These are phyloP conservation scores for Aaosphaeria arxii DNA, from an alignment of 2,329 filamentous ascomycete genomes.

Conservation along the genomic window DNA sequence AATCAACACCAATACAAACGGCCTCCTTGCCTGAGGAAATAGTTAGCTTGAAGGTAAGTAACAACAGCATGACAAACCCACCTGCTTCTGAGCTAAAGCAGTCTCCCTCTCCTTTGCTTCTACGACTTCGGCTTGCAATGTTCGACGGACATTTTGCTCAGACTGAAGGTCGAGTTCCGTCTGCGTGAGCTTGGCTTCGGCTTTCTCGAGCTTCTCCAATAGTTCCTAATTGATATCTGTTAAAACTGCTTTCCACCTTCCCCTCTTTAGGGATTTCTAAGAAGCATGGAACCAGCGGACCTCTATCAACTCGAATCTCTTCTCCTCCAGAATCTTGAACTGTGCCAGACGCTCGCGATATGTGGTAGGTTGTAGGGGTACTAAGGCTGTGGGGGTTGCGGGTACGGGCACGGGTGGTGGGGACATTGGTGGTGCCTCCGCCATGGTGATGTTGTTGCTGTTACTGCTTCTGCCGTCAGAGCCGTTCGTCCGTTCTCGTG, in stretches of 20 bases:
- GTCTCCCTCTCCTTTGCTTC: constrained; percentile 30
- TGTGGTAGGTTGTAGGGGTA: constrained; percentile 15
- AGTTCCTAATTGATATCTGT: constrained; percentile 22
- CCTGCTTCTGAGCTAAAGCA: constrained; percentile 28
- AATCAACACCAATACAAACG: constrained; percentile 35
- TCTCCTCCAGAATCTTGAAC: constrained; percentile 36
- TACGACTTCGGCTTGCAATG: constrained; percentile 30
- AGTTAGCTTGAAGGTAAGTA: constrained; percentile 6
- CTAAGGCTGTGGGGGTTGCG: constrained; percentile 2
- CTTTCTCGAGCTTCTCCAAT: constrained; percentile 36
- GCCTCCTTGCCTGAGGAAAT: constrained; percentile 23
- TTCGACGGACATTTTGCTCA: constrained; percentile 36
- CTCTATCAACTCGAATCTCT: constrained; percentile 35
- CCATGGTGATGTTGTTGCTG: too few species aligned
- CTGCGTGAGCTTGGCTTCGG: constrained; percentile 32
- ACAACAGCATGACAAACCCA: constrained; percentile 5
- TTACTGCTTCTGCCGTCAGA: too few species aligned
- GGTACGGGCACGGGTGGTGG: constrained; percentile 10
- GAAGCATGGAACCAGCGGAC: constrained; percentile 12
- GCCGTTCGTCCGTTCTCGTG: too few species aligned
- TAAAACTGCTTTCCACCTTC: too few species aligned
- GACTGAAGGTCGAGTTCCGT: constrained; percentile 36
- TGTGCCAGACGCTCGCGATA: constrained; percentile 34
- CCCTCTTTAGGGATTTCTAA: neutral
- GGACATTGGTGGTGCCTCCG: constrained; percentile 10